Evolutionary conservation across 306 rosid species (phyloP).

Genomic region (Clitoria ternatea): DNA sequence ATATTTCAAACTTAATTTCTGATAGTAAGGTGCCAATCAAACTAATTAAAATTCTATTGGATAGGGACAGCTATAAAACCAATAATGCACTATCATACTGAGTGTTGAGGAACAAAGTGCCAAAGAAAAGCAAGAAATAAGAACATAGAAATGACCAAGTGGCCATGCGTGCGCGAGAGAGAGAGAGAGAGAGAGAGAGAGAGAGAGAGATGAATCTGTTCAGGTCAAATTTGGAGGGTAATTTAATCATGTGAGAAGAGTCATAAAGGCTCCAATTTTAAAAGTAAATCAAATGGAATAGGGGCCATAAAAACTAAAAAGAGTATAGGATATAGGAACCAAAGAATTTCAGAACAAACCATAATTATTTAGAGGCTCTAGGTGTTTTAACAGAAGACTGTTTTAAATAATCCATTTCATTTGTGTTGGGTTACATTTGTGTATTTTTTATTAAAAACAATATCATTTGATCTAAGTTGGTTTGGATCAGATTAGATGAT

Average conservation of each 20-base stretch:
- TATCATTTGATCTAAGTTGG: neutral
- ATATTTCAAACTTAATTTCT: neutral
- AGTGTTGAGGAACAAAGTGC: neutral
- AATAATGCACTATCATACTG: neutral
- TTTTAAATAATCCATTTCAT: neutral
- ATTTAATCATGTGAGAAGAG: neutral
- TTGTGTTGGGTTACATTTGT: neutral
- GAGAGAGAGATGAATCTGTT: neutral
- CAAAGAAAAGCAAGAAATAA: neutral
- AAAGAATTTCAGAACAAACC: neutral
- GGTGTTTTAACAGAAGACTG: neutral
- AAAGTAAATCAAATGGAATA: neutral
- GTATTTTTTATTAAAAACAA: neutral
- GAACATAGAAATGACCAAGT: too few relatives aligned
- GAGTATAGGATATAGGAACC: neutral
- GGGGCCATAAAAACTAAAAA: neutral
- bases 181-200: too few relatives aligned
- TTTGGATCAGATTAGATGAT: too few relatives aligned
- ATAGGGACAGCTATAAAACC: neutral
- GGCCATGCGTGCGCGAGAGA: too few relatives aligned
- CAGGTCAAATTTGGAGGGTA: neutral
- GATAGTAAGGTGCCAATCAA: neutral
- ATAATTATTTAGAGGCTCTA: neutral
- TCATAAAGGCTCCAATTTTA: neutral
- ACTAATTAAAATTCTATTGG: neutral